These are phyloP conservation scores for Talaromyces piceae DNA, from an alignment of 2,329 filamentous ascomycete genomes.

Conservation along the genomic window DNA sequence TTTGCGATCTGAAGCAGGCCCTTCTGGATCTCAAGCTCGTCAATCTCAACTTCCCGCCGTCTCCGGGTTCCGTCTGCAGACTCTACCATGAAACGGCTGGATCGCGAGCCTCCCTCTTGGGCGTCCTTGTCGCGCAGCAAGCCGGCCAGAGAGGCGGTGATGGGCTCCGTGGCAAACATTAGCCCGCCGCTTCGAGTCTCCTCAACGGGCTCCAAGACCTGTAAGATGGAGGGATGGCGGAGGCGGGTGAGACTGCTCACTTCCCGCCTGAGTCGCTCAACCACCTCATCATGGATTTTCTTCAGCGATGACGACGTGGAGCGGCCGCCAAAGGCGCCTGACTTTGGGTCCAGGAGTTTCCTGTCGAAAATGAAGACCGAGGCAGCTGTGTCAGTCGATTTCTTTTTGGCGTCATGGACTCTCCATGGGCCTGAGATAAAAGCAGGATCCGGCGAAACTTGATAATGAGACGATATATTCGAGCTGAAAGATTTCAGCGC, in stretches of 20 bases:
- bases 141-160: conserved; percentile 79
- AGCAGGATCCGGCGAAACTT: conserved; percentile 66
- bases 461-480: conserved; percentile 90
- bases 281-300: conserved; percentile 76
- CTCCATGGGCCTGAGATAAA: conserved; percentile 89
- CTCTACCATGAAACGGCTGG: conserved; percentile 74
- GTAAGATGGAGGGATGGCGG: conserved; percentile 83
- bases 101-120: conserved; percentile 65
- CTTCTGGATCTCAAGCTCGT: conserved; percentile 97
- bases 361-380: conserved; percentile 94
- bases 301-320: conserved; percentile 65
- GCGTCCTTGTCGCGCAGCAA: conserved; percentile 83
- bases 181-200: conserved; percentile 85
- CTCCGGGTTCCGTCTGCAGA: conserved; percentile 65
- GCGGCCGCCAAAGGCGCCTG: conserved; percentile 52
- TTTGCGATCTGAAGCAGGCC: conserved; percentile 88
- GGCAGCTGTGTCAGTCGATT: conserved; percentile 78
- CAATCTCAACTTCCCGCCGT: conserved; percentile 80
- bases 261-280: conserved; percentile 86
- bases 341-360: conserved; percentile 69
- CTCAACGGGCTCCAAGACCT: conserved; percentile 90
- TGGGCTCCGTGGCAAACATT: conserved; percentile 90
- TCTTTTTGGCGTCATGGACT: conserved; percentile 96
- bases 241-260: conserved; percentile 80
- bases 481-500: conserved; percentile 90